Evolutionary conservation across 1,284 basidiomycete species (phyloP).

Genomic region (Boletus sp.): DNA sequence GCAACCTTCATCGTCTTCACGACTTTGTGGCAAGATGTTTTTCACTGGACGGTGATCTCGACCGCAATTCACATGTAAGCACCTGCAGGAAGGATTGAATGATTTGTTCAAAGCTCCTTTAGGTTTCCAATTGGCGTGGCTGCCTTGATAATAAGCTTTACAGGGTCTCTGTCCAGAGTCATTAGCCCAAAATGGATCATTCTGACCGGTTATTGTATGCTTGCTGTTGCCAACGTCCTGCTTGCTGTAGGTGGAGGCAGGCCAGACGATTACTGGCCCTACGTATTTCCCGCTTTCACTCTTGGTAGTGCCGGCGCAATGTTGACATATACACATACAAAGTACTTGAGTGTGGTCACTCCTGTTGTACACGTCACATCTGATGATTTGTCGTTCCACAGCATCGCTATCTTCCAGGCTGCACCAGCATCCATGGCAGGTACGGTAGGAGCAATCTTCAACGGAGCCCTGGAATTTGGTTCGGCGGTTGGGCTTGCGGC

Average conservation of each 20-base stretch:
- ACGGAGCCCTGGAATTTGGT: slow-evolving; percentile 50
- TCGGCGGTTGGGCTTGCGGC: slow-evolving; percentile 47
- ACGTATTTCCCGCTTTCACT: slow-evolving; percentile 46
- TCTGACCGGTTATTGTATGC: slow-evolving; percentile 37
- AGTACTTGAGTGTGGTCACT: slow-evolving; percentile 28
- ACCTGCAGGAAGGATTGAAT: neutral
- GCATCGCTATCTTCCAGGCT: slow-evolving; percentile 51
- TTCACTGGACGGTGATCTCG: slow-evolving; percentile 22
- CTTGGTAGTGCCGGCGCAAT: slow-evolving; percentile 41
- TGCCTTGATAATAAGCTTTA: slow-evolving; percentile 37
- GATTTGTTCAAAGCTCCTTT: slow-evolving; percentile 4
- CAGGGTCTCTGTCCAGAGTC: slow-evolving; percentile 37
- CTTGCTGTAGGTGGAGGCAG: slow-evolving; percentile 38
- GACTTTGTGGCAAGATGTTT: slow-evolving; percentile 5
- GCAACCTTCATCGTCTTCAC: neutral
- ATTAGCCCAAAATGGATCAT: slow-evolving; percentile 44
- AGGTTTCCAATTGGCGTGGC: slow-evolving; percentile 43
- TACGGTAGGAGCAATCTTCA: slow-evolving; percentile 54
- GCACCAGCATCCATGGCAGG: slow-evolving; percentile 47
- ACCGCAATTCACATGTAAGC: slow-evolving; percentile 34
- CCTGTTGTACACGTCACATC: neutral
- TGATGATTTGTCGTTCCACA: slow-evolving; percentile 18
- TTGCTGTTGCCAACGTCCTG: slow-evolving; percentile 39
- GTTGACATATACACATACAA: slow-evolving; percentile 34
- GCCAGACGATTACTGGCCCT: slow-evolving; percentile 41